Evolutionary conservation across 495 filamentous ascomycete species (phyloP).

Genomic region (Amniculicola lignicola): DNA sequence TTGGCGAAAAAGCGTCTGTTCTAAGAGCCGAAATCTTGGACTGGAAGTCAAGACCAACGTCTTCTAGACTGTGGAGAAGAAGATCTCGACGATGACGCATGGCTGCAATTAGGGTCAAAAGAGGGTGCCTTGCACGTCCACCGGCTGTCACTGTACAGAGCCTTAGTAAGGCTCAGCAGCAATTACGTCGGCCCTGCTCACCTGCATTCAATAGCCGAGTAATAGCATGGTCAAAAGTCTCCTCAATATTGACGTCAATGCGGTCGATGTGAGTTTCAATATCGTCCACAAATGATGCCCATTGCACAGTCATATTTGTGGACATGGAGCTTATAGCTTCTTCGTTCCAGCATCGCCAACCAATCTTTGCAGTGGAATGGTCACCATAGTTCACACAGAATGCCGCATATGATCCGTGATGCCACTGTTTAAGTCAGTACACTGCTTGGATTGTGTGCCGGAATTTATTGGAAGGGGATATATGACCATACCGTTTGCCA

Average conservation of each 20-base stretch:
- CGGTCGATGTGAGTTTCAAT: background rate
- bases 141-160: too few species aligned
- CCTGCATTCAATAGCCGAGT: background rate
- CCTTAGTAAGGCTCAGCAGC: too few species aligned
- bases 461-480: too few species aligned
- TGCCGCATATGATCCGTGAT: conserved; percentile 35
- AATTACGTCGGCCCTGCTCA: too few species aligned
- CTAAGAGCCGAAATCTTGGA: conserved; percentile 20
- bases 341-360: conserved; percentile 42
- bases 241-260: background rate
- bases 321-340: conserved; percentile 43
- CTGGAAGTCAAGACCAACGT: background rate
- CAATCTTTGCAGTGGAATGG: conserved; percentile 26
- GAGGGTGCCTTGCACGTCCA: too few species aligned
- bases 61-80: conserved; percentile 5
- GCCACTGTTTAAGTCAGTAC: conserved; percentile 12
- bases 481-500: conserved; percentile 33
- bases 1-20: conserved; percentile 37
- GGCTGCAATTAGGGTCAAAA: background rate
- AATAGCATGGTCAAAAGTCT: conserved; percentile 1
- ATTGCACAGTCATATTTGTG: conserved; percentile 32
- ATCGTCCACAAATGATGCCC: conserved; percentile 20
- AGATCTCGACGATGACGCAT: conserved; percentile 1
- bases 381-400: conserved; percentile 42
- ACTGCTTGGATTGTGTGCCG: background rate